Conservation (phyloP, 1,139 yeast genomes). For the Yamadazyma spencermartinsiae region DNA sequence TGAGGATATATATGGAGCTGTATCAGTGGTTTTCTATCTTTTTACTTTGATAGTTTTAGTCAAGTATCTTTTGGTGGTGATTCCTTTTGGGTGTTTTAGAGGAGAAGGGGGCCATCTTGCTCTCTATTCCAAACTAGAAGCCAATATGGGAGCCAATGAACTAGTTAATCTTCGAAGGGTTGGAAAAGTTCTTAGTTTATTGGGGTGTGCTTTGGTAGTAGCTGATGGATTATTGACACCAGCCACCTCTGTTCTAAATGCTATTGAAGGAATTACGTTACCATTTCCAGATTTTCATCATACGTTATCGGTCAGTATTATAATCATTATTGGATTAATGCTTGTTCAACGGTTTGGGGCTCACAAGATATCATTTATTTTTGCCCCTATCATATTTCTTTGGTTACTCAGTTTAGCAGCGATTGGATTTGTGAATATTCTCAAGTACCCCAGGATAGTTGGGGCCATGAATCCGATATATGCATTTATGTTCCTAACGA, state of each 20-base stretch:
- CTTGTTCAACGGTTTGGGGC: conserved; percentile 50
- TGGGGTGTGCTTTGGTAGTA: conserved; percentile 57
- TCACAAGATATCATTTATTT: conserved; percentile 37
- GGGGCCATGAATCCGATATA: conserved; percentile 51
- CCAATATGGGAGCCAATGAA: conserved; percentile 1
- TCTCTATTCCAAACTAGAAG: conserved; percentile 50
- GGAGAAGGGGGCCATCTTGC: conserved; percentile 68
- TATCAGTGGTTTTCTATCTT: conserved; percentile 54
- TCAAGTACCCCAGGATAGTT: conserved; percentile 42
- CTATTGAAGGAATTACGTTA: conserved; percentile 49
- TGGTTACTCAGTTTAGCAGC: conserved; percentile 50
- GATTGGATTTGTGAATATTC: conserved; percentile 49
- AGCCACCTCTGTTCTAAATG: conserved; percentile 58
- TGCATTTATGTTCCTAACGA: conserved; percentile 44
- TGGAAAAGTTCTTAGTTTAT: conserved; percentile 43
- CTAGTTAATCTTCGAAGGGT: conserved; percentile 12
- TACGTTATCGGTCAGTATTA: conserved; percentile 51
- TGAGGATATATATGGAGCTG: conserved; percentile 50
- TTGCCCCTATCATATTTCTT: conserved; percentile 54
- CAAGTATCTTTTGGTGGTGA: conserved; percentile 52
- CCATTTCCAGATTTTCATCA: conserved; percentile 39
- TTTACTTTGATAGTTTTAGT: conserved; percentile 53
- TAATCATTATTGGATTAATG: conserved; percentile 45
- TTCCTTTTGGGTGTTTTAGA: conserved; percentile 51
- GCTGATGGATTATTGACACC: conserved; percentile 65